phyloP scores from a whole-genome alignment of 73 alveolate species.

The Paramecium primaurelia region DNA sequence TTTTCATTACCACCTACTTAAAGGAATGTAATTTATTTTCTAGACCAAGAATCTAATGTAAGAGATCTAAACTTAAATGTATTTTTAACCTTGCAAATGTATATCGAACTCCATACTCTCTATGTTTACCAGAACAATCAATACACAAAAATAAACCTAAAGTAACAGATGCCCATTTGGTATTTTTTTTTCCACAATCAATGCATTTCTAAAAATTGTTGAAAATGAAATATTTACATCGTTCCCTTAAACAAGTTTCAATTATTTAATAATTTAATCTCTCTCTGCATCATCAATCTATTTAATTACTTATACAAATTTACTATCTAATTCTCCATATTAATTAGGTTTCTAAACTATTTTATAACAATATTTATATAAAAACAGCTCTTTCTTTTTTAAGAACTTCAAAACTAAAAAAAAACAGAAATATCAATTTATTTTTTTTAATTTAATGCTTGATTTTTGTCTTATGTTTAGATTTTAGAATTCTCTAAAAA shows the following conservation, averaged over 20 bases:
- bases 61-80: neutral
- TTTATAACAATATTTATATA: neutral
- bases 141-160: conserved; percentile 83
- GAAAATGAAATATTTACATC: neutral
- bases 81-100: conserved; percentile 24
- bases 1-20: conserved; percentile 35
- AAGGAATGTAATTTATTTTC: conserved; percentile 22
- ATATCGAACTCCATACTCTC: conserved; percentile 64
- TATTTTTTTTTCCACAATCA: conserved; percentile 28
- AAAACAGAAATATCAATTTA: neutral
- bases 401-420: neutral
- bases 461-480: neutral
- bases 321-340: conserved; percentile 8
- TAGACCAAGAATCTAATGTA: conserved; percentile 43
- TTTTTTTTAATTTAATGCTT: neutral
- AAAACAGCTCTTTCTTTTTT: neutral
- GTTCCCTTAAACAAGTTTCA: neutral
- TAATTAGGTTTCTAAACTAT: neutral
- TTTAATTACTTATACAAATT: neutral
- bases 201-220: neutral
- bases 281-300: conserved; percentile 28
- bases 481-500: neutral
- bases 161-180: conserved; percentile 83
- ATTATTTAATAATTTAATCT: neutral
- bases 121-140: conserved; percentile 88